Evolutionary conservation across 208 protist species (phyloP), one percentile per base, ranked within the genome.

Genomic region (Trypanosoma platydactyli): DNA sequence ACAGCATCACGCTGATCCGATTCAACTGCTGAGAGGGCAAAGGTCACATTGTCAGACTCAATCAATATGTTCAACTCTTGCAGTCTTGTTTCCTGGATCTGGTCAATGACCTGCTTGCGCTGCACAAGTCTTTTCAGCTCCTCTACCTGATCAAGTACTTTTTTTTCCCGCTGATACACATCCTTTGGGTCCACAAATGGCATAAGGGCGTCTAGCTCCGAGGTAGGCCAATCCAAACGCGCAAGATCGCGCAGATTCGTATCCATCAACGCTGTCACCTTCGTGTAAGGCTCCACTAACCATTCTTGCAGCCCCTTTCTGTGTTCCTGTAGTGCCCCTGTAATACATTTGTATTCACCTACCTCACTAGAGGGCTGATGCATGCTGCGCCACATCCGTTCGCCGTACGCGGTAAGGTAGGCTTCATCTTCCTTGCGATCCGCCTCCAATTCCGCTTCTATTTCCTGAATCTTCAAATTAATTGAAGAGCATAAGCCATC

Each of bases 131-230:
- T 68, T 67, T 89, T 81, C 55, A 95, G 72, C 30, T 72, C 51
- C 58, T 68, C 67, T 41, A 88, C 75, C 0, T 84, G 61, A 30
- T 70, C 57, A 70, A 82, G 64, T 25, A 92, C 80, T 64, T 84
- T 84, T 57, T 49, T 46, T 27, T 76, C 80, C 76, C 87, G 79
- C 64, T 88, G 64, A 20, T 76, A 71, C 12, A 80, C 77, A 58
- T 88, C 86, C 60, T 85, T 84, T 16, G 80, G 85, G 33, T 87
- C 75, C 27, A 80, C 70, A 73, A 87, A 92, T 0, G 90, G 90
- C 84, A 95, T 92, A 29, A 95, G 78, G 18, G 81, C 79, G 55
- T 95, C 87, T 25, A 95, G 53, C 53, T 95, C 90, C 6, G 9
- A 42, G 56, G 89, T 85, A 7, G 80, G 61, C 81, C 80, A 92